Conservation (phyloP, 1,284 basidiomycete species). For the Coriolopsis trogii region DNA sequence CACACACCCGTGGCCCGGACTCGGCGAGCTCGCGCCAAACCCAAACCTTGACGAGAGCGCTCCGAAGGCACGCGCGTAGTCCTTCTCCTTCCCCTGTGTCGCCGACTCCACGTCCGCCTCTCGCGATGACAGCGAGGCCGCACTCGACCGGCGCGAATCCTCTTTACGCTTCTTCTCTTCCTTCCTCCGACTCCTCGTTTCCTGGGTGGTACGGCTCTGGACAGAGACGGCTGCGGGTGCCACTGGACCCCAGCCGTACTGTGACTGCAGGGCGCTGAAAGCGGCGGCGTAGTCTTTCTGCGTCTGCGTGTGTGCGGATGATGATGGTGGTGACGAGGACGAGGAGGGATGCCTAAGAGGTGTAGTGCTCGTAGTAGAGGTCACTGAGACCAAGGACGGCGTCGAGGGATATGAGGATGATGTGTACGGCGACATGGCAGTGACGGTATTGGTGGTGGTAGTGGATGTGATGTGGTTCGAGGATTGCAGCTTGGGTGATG, state of each 20-base stretch:
- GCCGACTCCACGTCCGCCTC: background rate
- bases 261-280: slow-evolving; percentile 5
- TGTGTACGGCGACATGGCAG: slow-evolving; percentile 2
- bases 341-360: background rate
- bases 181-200: background rate
- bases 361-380: slow-evolving; percentile 4
- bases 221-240: background rate
- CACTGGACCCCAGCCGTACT: slow-evolving; percentile 9
- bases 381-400: slow-evolving; percentile 10
- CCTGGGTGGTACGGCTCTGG: background rate
- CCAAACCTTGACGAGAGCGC: slow-evolving; percentile 5
- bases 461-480: background rate
- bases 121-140: background rate
- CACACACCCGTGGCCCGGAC: background rate
- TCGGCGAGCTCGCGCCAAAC: slow-evolving; percentile 1
- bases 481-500: too few relatives aligned
- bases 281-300: slow-evolving; percentile 9
- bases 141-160: background rate
- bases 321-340: background rate
- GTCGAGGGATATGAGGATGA: slow-evolving; percentile 5
- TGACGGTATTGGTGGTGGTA: background rate
- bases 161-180: background rate
- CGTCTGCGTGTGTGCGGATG: background rate
- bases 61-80: slow-evolving; percentile 6
- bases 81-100: background rate